Evolutionary conservation across 768 basidiomycete genomes (phyloP).

Genomic region (Cystoderma amianthinum): DNA sequence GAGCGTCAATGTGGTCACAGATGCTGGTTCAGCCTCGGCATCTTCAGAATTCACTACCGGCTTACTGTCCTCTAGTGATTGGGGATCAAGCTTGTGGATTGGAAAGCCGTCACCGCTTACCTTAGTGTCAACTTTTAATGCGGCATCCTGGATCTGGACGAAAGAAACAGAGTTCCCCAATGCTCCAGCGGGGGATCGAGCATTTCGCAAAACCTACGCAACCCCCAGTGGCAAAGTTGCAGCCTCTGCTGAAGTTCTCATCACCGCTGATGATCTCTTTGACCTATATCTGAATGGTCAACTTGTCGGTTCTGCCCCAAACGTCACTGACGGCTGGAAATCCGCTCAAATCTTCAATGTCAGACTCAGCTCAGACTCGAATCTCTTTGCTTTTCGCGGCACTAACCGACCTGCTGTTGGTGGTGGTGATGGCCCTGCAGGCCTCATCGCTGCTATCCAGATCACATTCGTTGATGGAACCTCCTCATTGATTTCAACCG

Average conservation of each 20-base stretch:
- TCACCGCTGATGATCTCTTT: conserved; percentile 20
- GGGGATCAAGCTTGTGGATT: conserved; percentile 19
- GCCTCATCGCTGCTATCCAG: conserved; percentile 16
- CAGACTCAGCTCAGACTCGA: conserved; percentile 9
- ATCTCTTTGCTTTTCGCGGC: conserved; percentile 19
- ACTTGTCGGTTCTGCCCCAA: conserved; percentile 14
- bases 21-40: too few relatives aligned
- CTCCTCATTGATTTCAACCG: conserved; percentile 13
- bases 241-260: conserved; percentile 12
- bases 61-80: conserved; percentile 13
- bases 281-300: conserved; percentile 20
- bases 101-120: conserved; percentile 12
- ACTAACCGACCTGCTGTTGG: conserved; percentile 16
- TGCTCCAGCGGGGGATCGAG: conserved; percentile 16
- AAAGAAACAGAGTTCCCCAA: conserved; percentile 11
- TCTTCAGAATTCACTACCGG: conserved; percentile 22
- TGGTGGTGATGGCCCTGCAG: conserved; percentile 16
- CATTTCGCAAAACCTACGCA: conserved; percentile 19
- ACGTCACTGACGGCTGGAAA: conserved; percentile 16
- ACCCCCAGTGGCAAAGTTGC: conserved; percentile 15
- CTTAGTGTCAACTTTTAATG: conserved; percentile 12
- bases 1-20: too few relatives aligned
- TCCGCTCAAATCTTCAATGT: conserved; percentile 15
- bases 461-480: conserved; percentile 19
- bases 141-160: conserved; percentile 22